Evolutionary conservation across 2,329 filamentous ascomycete genomes (phyloP).

Genomic region (Kalaharituber pfeilii): DNA sequence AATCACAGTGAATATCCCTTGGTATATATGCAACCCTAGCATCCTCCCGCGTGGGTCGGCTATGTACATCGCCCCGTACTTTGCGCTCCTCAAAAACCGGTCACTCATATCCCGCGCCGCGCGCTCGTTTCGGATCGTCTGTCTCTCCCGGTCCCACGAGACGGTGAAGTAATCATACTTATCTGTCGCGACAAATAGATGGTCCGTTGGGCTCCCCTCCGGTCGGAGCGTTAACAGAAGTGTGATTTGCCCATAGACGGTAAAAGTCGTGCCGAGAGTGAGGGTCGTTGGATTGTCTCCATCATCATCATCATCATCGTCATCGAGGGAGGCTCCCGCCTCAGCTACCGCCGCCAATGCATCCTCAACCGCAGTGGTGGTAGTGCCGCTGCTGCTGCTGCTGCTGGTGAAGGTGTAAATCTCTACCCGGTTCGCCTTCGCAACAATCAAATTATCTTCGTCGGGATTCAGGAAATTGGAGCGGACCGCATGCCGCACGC

Average conservation of each 20-base stretch:
- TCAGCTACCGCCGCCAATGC: no score
- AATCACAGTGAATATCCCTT: slow-evolving; percentile 21
- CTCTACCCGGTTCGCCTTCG: slow-evolving; percentile 32
- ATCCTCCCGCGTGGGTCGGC: slow-evolving; percentile 20
- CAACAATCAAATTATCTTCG: slow-evolving; percentile 68
- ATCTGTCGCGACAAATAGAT: slow-evolving; percentile 85
- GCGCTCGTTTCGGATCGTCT: slow-evolving; percentile 42
- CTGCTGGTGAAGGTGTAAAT: slow-evolving; percentile 20
- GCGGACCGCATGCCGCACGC: slow-evolving; percentile 73
- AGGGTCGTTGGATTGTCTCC: neutral
- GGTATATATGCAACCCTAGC: slow-evolving; percentile 20
- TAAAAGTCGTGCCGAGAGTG: slow-evolving; percentile 24
- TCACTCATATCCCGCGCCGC: slow-evolving; percentile 28
- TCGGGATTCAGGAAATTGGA: slow-evolving; percentile 56
- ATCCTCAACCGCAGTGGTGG: no score
- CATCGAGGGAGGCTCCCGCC: neutral
- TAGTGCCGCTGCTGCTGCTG: no score
- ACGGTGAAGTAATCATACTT: slow-evolving; percentile 81
- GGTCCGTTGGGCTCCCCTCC: slow-evolving; percentile 54
- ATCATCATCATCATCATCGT: no score
- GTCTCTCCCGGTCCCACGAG: slow-evolving; percentile 54
- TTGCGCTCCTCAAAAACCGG: slow-evolving; percentile 18
- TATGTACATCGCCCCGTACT: slow-evolving; percentile 17
- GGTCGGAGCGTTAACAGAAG: slow-evolving; percentile 70
- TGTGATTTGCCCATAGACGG: slow-evolving; percentile 66